These are phyloP conservation scores for Aegilops longissima DNA, from an alignment of 176 grass and related monocot genomes.

Conservation along the genomic window DNA sequence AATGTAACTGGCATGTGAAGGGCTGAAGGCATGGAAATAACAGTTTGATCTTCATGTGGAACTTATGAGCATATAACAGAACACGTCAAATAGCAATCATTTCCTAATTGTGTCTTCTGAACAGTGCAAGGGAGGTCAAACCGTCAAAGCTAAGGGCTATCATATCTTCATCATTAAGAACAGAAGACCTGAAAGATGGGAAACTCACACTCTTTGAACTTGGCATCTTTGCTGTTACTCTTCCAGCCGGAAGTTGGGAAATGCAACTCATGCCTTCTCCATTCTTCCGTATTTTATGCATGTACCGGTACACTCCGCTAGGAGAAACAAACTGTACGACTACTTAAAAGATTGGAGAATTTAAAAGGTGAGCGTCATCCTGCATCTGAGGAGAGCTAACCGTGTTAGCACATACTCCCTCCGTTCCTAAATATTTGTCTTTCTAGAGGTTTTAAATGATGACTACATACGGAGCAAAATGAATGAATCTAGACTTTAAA, in stretches of 20 bases:
- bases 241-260: constrained; percentile 61
- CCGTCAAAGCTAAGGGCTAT: not conserved
- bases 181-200: constrained; percentile 15
- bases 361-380: constrained; percentile 25
- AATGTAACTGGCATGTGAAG: constrained; percentile 11
- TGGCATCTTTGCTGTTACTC: constrained; percentile 48
- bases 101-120: not conserved
- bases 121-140: not conserved
- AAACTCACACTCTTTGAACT: constrained; percentile 64
- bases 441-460: no score
- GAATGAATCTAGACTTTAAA: no score
- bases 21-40: not conserved
- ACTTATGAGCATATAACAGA: constrained; percentile 6
- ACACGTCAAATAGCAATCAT: constrained; percentile 15
- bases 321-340: constrained; percentile 29
- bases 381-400: constrained; percentile 17
- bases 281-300: constrained; percentile 47
- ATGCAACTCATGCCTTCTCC: constrained; percentile 65
- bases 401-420: not conserved
- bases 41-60: not conserved
- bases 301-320: constrained; percentile 11
- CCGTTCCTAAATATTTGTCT: no score
- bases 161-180: constrained; percentile 23
- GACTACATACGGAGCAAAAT: no score
- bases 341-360: constrained; percentile 15